Evolutionary conservation across 306 rosid genomes (phyloP).

Genomic region (Quercus gilva): DNA sequence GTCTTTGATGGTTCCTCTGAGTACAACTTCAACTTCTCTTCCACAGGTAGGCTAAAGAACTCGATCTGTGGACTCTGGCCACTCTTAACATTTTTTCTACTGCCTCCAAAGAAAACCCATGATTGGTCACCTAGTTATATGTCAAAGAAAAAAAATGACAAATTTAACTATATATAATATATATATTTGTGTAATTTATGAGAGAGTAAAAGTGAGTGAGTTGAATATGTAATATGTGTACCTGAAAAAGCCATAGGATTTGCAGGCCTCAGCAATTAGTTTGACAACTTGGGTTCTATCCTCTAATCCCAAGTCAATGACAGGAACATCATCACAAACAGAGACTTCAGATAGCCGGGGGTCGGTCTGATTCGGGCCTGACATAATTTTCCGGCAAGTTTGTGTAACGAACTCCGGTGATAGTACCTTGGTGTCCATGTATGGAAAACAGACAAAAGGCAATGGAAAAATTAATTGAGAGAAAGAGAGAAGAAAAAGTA

Average conservation of each 20-base stretch:
- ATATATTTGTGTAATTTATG: too few species aligned
- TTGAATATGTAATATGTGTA: neutral
- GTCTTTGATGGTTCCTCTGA: constrained; percentile 83
- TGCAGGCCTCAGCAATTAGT: constrained; percentile 68
- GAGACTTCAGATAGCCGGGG: constrained; percentile 56
- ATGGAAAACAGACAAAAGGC: too few species aligned
- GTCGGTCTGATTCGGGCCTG: constrained; percentile 83
- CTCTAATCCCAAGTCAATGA: constrained; percentile 52
- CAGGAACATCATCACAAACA: constrained; percentile 55
- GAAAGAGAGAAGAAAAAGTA: neutral
- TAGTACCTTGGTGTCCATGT: constrained; percentile 55
- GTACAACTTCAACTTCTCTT: constrained; percentile 80
- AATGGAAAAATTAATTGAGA: too few species aligned
- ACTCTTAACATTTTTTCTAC: constrained; percentile 47
- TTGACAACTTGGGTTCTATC: constrained; percentile 31
- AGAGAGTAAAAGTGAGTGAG: too few species aligned
- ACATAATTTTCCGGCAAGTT: constrained; percentile 64
- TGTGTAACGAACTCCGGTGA: constrained; percentile 50
- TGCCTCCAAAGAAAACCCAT: constrained; percentile 53
- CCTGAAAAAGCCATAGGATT: constrained; percentile 77
- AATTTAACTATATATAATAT: too few species aligned
- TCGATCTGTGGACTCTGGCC: constrained; percentile 43
- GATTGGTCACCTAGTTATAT: constrained; percentile 57
- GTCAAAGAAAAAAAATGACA: too few species aligned
- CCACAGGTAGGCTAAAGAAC: constrained; percentile 62